Base-by-base conservation (phyloP, 345 rosid species). In the Populus nigra region DNA sequence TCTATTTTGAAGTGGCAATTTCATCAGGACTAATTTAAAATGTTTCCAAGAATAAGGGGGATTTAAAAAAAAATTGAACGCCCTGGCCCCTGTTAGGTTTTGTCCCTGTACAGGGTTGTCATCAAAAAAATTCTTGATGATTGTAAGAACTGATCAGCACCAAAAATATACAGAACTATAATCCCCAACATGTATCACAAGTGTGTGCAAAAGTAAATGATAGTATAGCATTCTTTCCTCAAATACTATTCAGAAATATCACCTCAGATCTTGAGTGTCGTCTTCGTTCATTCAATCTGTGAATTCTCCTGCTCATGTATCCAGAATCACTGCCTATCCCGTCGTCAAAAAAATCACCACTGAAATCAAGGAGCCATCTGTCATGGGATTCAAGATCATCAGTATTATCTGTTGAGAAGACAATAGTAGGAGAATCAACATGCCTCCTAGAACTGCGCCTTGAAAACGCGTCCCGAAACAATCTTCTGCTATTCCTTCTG, bases 201-300 rank as follows among this genome's bases (percentile, higher is more conserved):
- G 5, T 65, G 43, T 12, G 18, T 23, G 49, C 36, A 25, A 18
- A 43, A 8, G 53, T n/a, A 9, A 22, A 57, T 8, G 39, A 71
- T 25, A 36, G 47, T 2, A 62, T 10, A 61, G 27, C n/a, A 20
- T 39, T 55, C 12, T 31, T 22, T 16, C 29, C 45, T 15, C 55
- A 27, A 8, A 38, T 79, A 20, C 27, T 13, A 15, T 59, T 68
- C 35, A 45, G 59, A 78, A 63, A 71, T 36, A 65, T 81, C 75
- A 91, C 96, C 96, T 88, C 92, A 63, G 89, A 88, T 85, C 93
- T 86, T 1, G 88, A 88, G 65, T 81, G 86, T 8, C 85, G 85
- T 70, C 90, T 85, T 76, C 79, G 90, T 74, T 83, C 86, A 85
- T 83, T 84, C 73, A 83, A 70, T 70, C 86, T 86, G 78, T 82